These are phyloP conservation scores for Aspergillus neoniger DNA, from an alignment of 2,329 filamentous ascomycete genomes.

Conservation along the genomic window DNA sequence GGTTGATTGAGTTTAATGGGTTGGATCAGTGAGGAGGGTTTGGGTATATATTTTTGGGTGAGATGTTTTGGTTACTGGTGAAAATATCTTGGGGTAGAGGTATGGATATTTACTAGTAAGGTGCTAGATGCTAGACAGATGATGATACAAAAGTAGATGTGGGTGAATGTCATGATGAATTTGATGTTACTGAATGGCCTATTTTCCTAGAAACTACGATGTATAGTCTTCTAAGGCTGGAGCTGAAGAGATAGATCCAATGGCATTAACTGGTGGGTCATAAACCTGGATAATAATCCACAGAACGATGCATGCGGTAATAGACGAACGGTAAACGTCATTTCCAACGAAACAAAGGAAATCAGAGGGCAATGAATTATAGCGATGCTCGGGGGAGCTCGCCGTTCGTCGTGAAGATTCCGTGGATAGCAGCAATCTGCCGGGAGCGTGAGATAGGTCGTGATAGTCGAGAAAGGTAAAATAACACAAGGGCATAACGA, in stretches of 20 bases:
- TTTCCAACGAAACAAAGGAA: constrained; percentile 12
- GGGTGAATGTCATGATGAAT: not conserved
- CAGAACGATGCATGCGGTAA: constrained; percentile 21
- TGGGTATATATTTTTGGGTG: constrained; percentile 1
- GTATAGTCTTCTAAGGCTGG: not conserved
- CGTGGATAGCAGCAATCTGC: not conserved
- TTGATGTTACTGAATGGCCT: not conserved
- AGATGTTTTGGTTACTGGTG: not conserved
- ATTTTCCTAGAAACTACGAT: too few species aligned
- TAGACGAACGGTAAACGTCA: constrained; percentile 17
- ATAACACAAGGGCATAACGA: not conserved
- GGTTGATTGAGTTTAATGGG: constrained; percentile 86
- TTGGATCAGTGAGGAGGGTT: constrained; percentile 59
- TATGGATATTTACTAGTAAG: not conserved
- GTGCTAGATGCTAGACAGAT: not conserved
- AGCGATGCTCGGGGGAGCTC: constrained; percentile 6
- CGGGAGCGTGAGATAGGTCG: not conserved
- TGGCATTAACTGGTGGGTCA: constrained; percentile 22
- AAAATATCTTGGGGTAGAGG: not conserved
- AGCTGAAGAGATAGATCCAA: constrained; percentile 19
- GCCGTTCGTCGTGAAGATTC: constrained; percentile 2
- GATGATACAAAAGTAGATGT: not conserved
- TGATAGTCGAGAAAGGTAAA: not conserved
- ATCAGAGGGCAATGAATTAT: constrained; percentile 8
- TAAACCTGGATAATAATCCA: constrained; percentile 27